Evolutionary conservation across 139 green algal species (phyloP).

Genomic region (Haematococcus lacustris): DNA sequence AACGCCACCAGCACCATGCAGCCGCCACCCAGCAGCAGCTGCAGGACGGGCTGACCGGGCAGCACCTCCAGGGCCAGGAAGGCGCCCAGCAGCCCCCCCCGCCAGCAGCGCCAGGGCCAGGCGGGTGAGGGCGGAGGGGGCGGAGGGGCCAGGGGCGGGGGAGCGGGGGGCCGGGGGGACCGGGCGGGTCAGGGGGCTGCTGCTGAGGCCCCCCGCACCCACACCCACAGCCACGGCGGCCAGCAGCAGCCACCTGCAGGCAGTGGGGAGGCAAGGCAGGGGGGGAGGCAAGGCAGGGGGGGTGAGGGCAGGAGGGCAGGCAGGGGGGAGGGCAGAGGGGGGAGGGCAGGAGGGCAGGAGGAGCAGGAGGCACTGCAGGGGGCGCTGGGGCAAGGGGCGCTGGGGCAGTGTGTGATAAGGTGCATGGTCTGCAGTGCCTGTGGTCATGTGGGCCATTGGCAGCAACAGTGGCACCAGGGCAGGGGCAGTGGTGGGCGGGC

Average conservation of each 20-base stretch:
- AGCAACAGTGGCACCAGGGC: too few species aligned
- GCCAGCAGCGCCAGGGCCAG: conserved; percentile 10
- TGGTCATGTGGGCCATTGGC: too few species aligned
- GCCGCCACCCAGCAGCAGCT: conserved; percentile 46
- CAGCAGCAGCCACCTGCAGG: conserved; percentile 6
- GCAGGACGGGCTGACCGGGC: conserved; percentile 10
- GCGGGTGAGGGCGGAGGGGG: conserved; percentile 4
- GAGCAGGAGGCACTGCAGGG: too few species aligned
- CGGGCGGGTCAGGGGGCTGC: background rate
- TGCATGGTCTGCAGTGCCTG: too few species aligned
- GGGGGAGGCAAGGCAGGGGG: too few species aligned
- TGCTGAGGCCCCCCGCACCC: background rate
- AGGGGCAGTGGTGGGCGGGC: too few species aligned
- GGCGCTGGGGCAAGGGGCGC: too few species aligned
- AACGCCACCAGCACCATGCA: conserved; percentile 57
- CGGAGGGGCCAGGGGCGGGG: background rate
- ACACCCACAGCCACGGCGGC: conserved; percentile 14
- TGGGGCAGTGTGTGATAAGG: too few species aligned
- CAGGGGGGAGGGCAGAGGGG: too few species aligned
- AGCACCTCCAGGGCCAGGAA: conserved; percentile 90
- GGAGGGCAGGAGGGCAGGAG: too few species aligned
- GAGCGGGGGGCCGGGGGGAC: background rate
- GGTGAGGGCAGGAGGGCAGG: too few species aligned
- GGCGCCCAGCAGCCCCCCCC: conserved; percentile 50
- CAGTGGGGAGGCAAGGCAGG: background rate